Base-by-base conservation (phyloP, 495 filamentous ascomycete genomes). In the Podospora sp. region DNA sequence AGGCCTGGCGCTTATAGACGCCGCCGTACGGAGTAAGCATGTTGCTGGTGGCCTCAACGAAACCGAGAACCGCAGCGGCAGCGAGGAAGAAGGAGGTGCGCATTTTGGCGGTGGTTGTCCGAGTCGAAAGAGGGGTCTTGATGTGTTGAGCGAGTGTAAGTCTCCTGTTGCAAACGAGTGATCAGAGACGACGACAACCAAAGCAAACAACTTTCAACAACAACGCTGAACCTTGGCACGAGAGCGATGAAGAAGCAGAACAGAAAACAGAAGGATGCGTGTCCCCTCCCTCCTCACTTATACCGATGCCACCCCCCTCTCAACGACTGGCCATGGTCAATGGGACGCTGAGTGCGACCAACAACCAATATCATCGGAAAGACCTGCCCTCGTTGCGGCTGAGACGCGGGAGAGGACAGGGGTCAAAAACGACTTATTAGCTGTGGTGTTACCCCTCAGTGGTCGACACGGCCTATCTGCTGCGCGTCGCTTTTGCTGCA, bases 1-100 rank as follows among this genome's bases (percentile, higher is more conserved):
- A 66, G 26, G 65, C 65, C 46, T 66, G 65, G 40, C 65, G 56
- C 36, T 36, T 35, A 36, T 61, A 14, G 40, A 66, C 36, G n/a
- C 24, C 56, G 25, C 56, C 56, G 26, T 59, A 59, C 21, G 56
- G 56, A 12, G 56, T 33, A 25, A 59, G 56, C 24, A 59, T 29
- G 56, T 59, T 59, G 61, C 11, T 50, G 14, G 61, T 16, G 0
- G 61, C 61, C 0, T 50, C 40, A 40, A 21, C 49, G 46, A 63
- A 25, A 14, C 61, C 61, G 25, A 51, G 18, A n/a, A 78, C 71
- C 40, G 49, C 27, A 8, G 61, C 49, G 49, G 24, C 25, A 20
- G 22, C 21, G 61, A 63, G 61, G 26, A 63, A 9, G 6, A 35
- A 29, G 22, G 60, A 6, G 26, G 56, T 29, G 26, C 56, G 56